Evolutionary conservation across 2,329 filamentous ascomycete genomes (phyloP), one percentile per base, ranked within the genome.

Genomic region (Aureobasidium sp.): DNA sequence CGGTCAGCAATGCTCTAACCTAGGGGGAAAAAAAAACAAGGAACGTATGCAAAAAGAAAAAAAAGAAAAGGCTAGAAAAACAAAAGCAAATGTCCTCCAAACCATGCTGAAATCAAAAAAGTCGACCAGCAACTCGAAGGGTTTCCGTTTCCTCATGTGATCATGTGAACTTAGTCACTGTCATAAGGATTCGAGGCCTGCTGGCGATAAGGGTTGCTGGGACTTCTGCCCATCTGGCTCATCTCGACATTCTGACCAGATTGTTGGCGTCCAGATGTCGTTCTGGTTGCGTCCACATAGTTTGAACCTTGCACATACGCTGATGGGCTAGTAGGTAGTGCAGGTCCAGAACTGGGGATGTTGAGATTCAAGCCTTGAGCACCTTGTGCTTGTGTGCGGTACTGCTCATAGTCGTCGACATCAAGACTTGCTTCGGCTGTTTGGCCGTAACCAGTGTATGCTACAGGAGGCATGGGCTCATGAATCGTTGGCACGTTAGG

Each of bases 161-260:
- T 37, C 21, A 36, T 8, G 3, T 16, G n/a, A 16, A 25, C n/a
- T 50, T 37, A 59, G 42, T 59, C 57, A 16, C 57, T 59, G 45
- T 59, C 57, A 11, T 49, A 59, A 48, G 42, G 54, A 13, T 58
- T 39, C 30, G 41, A 37, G 16, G 42, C 30, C 25, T 45, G 44
- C 27, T 49, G 44, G 7, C 64, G 62, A 50, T 68, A 69, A 32
- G 67, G 67, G 49, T 68, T 69, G 54, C 67, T 69, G 25, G 64
- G 55, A 54, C 54, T 67, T 30, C 66, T 63, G 16, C 64, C 61
- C 30, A 67, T 62, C 53, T 68, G 65, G 27, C 64, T 64, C 66
- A 67, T 67, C 61, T 67, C 65, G 13, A 66, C 60, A 45, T 36
- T 64, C 62, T 34, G 65, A 50, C n/a, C 63, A 16, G 16, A 47